Conservation (phyloP, 1,284 basidiomycete genomes). For the Exsudoporus floridanus region DNA sequence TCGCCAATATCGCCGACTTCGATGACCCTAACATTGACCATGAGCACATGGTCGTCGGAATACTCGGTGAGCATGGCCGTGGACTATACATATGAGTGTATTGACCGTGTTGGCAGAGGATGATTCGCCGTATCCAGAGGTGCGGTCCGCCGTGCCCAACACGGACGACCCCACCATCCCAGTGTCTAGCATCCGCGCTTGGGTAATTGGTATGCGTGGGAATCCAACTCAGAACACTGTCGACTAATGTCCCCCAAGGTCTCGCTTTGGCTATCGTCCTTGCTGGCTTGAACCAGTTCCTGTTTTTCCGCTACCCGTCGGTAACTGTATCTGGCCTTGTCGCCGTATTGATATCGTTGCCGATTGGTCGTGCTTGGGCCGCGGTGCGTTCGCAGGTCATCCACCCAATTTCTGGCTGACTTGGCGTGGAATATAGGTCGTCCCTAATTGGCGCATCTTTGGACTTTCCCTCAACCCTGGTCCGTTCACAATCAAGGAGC, state of each 20-base stretch:
- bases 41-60: slow-evolving; percentile 41
- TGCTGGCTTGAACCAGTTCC: slow-evolving; percentile 63
- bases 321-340: slow-evolving; percentile 51
- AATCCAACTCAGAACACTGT: too few species aligned
- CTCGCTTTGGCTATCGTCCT: slow-evolving; percentile 57
- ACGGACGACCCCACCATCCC: slow-evolving; percentile 68
- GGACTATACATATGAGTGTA: not conserved
- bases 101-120: slow-evolving; percentile 38
- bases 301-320: slow-evolving; percentile 66
- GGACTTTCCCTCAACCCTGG: slow-evolving; percentile 65
- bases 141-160: slow-evolving; percentile 74
- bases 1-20: slow-evolving; percentile 36
- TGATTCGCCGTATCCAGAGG: slow-evolving; percentile 72
- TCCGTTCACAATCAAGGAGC: slow-evolving; percentile 72
- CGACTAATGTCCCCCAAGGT: slow-evolving; percentile 18
- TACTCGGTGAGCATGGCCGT: slow-evolving; percentile 29
- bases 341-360: slow-evolving; percentile 64
- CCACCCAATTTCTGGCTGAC: not conserved
- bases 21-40: slow-evolving; percentile 68
- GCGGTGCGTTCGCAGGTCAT: slow-evolving; percentile 20
- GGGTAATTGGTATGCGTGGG: slow-evolving; percentile 53
- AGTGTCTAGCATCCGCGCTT: slow-evolving; percentile 60
- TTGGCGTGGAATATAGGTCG: slow-evolving; percentile 18
- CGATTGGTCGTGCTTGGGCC: slow-evolving; percentile 62
- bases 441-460: slow-evolving; percentile 59